Percentiles rank a stretch among this genome's conserved stretches.
These are phyloP conservation scores for Pseudopyrenochaeta lycopersici DNA, from an alignment of 2,329 filamentous ascomycete genomes.

Conservation along the genomic window DNA sequence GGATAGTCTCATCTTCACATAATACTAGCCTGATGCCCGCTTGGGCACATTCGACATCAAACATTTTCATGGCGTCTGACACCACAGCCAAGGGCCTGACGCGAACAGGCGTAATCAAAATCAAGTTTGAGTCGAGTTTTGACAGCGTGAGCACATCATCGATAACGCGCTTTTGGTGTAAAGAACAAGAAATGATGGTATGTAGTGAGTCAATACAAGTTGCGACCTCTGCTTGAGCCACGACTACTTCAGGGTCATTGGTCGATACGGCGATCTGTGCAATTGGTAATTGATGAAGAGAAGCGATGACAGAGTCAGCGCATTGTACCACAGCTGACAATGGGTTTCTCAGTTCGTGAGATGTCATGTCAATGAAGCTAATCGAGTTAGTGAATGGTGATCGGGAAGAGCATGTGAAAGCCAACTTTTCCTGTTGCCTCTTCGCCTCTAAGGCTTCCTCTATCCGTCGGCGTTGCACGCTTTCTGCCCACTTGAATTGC, in stretches of 20 bases:
- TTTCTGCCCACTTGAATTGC: constrained; percentile 50
- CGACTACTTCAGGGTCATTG: constrained; percentile 5
- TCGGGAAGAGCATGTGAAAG: neutral
- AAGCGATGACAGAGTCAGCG: constrained; percentile 52
- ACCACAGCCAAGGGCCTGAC: constrained; percentile 31
- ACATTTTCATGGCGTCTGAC: constrained; percentile 38
- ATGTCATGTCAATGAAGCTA: constrained; percentile 44
- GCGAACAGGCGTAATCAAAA: constrained; percentile 34
- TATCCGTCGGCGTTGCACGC: constrained; percentile 41
- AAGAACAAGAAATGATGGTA: constrained; percentile 47
- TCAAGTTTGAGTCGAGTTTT: constrained; percentile 39
- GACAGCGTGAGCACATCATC: constrained; percentile 53
- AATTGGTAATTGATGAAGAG: constrained; percentile 27
- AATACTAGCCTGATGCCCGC: constrained; percentile 50
- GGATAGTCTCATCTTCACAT: constrained; percentile 50
- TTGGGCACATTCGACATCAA: constrained; percentile 37
- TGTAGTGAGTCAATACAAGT: constrained; percentile 42
- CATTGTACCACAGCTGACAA: constrained; percentile 53
- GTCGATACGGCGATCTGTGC: constrained; percentile 3
- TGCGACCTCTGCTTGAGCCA: constrained; percentile 26
- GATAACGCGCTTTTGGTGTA: constrained; percentile 52
- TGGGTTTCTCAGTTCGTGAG: constrained; percentile 49
- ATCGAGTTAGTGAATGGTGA: constrained; percentile 6
- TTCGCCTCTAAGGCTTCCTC: constrained; percentile 50
- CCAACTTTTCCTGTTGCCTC: constrained; percentile 47